Evolutionary conservation across 202 grass and related monocot genomes (phyloP).

Genomic region (Saccharum hybrid): DNA sequence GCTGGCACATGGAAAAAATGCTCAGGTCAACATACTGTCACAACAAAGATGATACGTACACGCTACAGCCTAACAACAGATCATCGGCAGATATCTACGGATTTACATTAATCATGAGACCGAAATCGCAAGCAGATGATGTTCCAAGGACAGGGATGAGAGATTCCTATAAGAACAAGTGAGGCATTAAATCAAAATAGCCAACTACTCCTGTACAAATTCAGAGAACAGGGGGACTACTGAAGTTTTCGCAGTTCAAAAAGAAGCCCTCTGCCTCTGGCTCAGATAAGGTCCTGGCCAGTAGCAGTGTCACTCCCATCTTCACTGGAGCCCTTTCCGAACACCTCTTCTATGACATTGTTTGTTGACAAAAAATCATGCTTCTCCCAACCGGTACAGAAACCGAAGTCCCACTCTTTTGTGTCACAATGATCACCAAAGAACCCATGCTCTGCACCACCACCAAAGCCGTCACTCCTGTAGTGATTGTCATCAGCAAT

Average conservation of each 20-base stretch:
- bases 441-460: conserved; percentile 46
- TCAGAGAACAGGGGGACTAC: conserved; percentile 22
- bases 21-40: conserved; percentile 28
- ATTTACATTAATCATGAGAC: conserved; percentile 48
- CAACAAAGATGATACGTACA: conserved; percentile 27
- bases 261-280: background rate
- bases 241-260: conserved; percentile 19
- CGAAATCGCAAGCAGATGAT: conserved; percentile 18
- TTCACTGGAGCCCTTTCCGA: conserved; percentile 63
- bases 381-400: conserved; percentile 49
- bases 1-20: conserved; percentile 44
- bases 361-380: conserved; percentile 68
- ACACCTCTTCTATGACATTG: conserved; percentile 90
- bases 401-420: conserved; percentile 60
- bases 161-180: conserved; percentile 36
- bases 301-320: conserved; percentile 43
- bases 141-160: conserved; percentile 4
- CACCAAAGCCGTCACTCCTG: conserved; percentile 33
- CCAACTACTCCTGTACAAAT: conserved; percentile 52
- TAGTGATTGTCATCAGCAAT: conserved; percentile 42
- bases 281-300: conserved; percentile 46
- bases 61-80: conserved; percentile 39
- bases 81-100: conserved; percentile 29
- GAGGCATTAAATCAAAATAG: conserved; percentile 39
- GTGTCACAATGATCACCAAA: conserved; percentile 55